phyloP scores from a whole-genome alignment of 148 eudicot species.

The Fallopia convolvulus region DNA sequence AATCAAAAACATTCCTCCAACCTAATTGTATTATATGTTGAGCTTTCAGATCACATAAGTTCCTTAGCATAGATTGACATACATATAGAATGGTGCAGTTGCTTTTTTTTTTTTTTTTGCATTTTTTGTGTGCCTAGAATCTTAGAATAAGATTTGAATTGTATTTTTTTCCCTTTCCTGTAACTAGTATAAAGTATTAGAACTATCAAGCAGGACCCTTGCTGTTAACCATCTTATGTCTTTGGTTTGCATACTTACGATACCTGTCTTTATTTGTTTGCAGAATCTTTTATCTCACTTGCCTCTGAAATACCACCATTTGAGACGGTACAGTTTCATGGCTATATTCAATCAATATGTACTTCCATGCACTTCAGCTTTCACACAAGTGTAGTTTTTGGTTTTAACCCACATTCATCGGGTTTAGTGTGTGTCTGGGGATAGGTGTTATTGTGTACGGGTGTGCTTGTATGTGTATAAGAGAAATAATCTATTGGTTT shows the following conservation, averaged over 20 bases:
- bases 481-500: background rate
- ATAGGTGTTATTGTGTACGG: background rate
- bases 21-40: background rate
- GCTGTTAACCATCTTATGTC: background rate
- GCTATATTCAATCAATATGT: background rate
- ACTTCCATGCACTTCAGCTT: background rate
- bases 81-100: background rate
- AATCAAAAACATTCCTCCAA: background rate
- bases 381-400: background rate
- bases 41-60: background rate
- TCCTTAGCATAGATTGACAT: background rate
- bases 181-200: background rate
- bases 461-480: background rate
- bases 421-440: background rate
- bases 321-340: slow-evolving; percentile 55
- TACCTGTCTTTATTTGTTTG: slow-evolving; percentile 19
- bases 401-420: background rate
- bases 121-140: background rate
- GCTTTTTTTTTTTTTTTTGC: background rate
- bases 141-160: background rate
- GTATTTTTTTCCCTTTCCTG: background rate
- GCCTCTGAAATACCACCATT: slow-evolving; percentile 56
- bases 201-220: background rate
- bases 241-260: slow-evolving; percentile 5
- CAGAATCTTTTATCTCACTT: slow-evolving; percentile 81